Evolutionary conservation across 805 yeast species (phyloP).

Genomic region (Zygosaccharomyces pseudorouxii): DNA sequence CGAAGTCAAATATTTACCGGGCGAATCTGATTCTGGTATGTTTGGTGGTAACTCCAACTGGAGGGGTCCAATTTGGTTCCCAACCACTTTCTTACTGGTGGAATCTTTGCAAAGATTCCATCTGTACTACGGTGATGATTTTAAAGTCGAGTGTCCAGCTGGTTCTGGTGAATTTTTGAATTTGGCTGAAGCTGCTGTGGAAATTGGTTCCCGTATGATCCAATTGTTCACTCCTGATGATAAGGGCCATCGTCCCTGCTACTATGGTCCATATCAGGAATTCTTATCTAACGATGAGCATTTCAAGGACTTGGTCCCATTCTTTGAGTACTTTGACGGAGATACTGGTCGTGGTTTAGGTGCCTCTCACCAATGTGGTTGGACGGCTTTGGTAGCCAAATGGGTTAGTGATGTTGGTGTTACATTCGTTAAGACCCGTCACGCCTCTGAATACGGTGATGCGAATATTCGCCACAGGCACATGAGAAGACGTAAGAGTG

Average conservation of each 20-base stretch:
- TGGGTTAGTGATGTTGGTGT: conserved; percentile 86
- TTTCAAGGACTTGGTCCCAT: conserved; percentile 72
- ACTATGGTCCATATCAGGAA: conserved; percentile 60
- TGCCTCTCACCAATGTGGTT: conserved; percentile 91
- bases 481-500: conserved; percentile 62
- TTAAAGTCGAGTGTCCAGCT: conserved; percentile 83
- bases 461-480: conserved; percentile 40
- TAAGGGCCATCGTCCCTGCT: conserved; percentile 67
- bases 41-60: conserved; percentile 96
- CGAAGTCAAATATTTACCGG: conserved; percentile 71
- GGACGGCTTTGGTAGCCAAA: conserved; percentile 92
- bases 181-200: conserved; percentile 87
- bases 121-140: conserved; percentile 79
- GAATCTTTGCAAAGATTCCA: conserved; percentile 85
- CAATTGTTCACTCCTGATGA: conserved; percentile 68
- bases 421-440: conserved; percentile 35
- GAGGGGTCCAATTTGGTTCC: conserved; percentile 98
- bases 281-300: conserved; percentile 58
- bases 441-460: conserved; percentile 9
- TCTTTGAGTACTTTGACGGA: conserved; percentile 87
- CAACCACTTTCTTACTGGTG: conserved; percentile 77
- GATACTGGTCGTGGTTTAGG: conserved; percentile 94
- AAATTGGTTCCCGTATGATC: conserved; percentile 79
- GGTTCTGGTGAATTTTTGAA: conserved; percentile 74
- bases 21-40: conserved; percentile 87